A percentile compares a stretch with the other conserved stretches of the same genome.
Evolutionary conservation across 2,329 filamentous ascomycete genomes (phyloP).

Genomic region (Trichoderma sp.): DNA sequence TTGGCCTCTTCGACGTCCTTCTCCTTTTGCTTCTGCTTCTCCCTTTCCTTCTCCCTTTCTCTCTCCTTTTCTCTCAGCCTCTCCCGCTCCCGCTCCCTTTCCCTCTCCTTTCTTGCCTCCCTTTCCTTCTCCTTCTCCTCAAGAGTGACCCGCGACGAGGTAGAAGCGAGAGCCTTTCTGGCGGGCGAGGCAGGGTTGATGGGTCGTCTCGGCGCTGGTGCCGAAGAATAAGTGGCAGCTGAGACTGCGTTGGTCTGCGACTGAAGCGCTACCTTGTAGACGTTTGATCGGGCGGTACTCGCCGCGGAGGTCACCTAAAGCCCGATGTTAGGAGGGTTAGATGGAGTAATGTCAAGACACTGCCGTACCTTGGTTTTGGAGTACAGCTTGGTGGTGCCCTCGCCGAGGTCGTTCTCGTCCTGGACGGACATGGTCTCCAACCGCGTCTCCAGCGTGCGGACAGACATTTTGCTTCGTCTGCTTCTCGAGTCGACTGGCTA

Average conservation of each 20-base stretch:
- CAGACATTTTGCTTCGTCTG: slow-evolving; percentile 58
- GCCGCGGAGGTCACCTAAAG: slow-evolving; percentile 32
- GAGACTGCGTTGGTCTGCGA: slow-evolving; percentile 69
- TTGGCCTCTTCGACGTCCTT: slow-evolving; percentile 57
- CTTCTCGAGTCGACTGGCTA: background rate
- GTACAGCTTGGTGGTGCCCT: slow-evolving; percentile 56
- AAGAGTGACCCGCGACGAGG: slow-evolving; percentile 37
- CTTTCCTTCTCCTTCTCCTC: slow-evolving; percentile 52
- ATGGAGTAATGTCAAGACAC: background rate
- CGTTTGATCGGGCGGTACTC: slow-evolving; percentile 69
- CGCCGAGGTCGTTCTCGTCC: slow-evolving; percentile 75
- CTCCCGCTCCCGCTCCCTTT: background rate
- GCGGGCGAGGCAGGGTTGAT: slow-evolving; percentile 48
- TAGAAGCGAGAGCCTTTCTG: slow-evolving; percentile 52
- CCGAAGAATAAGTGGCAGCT: slow-evolving; percentile 68
- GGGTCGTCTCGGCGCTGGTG: slow-evolving; percentile 60
- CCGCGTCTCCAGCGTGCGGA: slow-evolving; percentile 77
- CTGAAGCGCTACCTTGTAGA: slow-evolving; percentile 84
- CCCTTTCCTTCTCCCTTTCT: background rate
- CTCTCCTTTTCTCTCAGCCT: background rate
- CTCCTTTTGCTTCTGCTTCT: slow-evolving; percentile 41
- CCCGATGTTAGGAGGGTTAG: background rate
- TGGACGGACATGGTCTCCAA: slow-evolving; percentile 89
- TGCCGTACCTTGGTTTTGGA: slow-evolving; percentile 73
- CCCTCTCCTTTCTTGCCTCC: slow-evolving; percentile 35